Evolutionary conservation across 1,284 basidiomycete genomes (phyloP), one percentile per base, ranked within the genome.

Genomic region (Ganoderma sinense): DNA sequence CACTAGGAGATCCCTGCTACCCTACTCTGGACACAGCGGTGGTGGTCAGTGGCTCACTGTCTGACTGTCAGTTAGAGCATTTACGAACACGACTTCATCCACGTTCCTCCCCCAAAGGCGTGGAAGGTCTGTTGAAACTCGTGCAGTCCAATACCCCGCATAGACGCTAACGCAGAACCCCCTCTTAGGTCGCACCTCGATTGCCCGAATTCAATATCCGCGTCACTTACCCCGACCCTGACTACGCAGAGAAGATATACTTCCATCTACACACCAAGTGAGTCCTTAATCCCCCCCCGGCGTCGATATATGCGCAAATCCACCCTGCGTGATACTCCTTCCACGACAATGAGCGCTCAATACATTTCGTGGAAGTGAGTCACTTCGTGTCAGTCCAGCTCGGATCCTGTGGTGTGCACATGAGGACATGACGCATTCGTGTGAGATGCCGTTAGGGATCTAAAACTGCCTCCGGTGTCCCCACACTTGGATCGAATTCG

Each of bases 121-220:
- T 94, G 93, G 93, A 94, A 93, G 87, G 92, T 92, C 62, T 26
- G 80, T 77, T n/a, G 8, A 56, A 2, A 23, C 39, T 36, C 23
- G n/a, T 23, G 18, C 14, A 7, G 58, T 39, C 33, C n/a, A n/a
- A 36, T 36, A 43, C 31, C 64, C 63, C 53, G 18, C 23, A 48
- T 41, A 33, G 18, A 73, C 59, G 68, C 68, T 66, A 59, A 75
- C 43, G 74, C 64, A 64, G 68, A 69, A 73, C 71, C 4, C 56
- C 71, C 60, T 23, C 59, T 0, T 71, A 94, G 92, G 88, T 86
- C 71, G 93, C 92, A 40, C 81, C 84, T 40, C 84, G 90, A 74
- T 81, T 91, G 43, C 90, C 87, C 64, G 93, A 94, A 81, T 94
- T 94, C 80, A 87, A 88, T 68, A 90, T 95, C 73, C 86, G 86